phyloP scores from a whole-genome alignment of 2,329 filamentous ascomycete genomes.

The Endocalyx cinctus region DNA sequence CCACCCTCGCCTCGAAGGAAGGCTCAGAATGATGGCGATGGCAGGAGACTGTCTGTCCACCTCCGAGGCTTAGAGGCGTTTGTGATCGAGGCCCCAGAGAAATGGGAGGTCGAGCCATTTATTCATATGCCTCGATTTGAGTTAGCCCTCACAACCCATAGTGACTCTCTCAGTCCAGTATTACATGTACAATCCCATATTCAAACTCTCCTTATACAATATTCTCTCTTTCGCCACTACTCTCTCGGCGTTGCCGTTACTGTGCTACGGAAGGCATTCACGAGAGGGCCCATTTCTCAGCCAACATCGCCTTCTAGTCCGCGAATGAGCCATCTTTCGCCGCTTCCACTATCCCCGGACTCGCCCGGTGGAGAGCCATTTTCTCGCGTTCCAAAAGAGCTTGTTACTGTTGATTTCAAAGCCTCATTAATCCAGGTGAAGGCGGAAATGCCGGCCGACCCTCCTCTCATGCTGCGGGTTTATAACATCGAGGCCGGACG shows the following conservation, averaged over 20 bases:
- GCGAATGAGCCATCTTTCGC: slow-evolving; percentile 31
- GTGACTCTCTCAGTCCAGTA: slow-evolving; percentile 80
- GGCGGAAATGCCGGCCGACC: slow-evolving; percentile 81
- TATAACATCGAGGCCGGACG: slow-evolving; percentile 77
- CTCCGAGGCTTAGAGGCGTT: slow-evolving; percentile 82
- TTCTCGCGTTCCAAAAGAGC: slow-evolving; percentile 47
- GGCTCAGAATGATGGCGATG: slow-evolving; percentile 59
- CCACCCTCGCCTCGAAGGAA: slow-evolving; percentile 49
- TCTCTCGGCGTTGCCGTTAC: slow-evolving; percentile 76
- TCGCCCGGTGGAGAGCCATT: slow-evolving; percentile 27
- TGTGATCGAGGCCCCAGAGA: slow-evolving; percentile 82
- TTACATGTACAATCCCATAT: slow-evolving; percentile 83
- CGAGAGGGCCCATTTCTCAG: slow-evolving; percentile 39
- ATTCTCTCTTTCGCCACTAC: slow-evolving; percentile 92
- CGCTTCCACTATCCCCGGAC: slow-evolving; percentile 30
- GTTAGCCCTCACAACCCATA: slow-evolving; percentile 76
- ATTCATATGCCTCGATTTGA: slow-evolving; percentile 83
- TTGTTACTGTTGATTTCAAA: slow-evolving; percentile 78
- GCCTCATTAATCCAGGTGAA: slow-evolving; percentile 81
- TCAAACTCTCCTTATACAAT: slow-evolving; percentile 75
- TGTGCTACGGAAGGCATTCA: slow-evolving; percentile 68
- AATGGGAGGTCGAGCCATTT: slow-evolving; percentile 81
- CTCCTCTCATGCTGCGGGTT: slow-evolving; percentile 85
- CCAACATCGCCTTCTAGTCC: slow-evolving; percentile 20
- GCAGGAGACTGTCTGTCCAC: slow-evolving; percentile 75